Evolutionary conservation across 257 asterid genomes (phyloP), one percentile per base, ranked within the genome.

Genomic region (Eucommia ulmoides): DNA sequence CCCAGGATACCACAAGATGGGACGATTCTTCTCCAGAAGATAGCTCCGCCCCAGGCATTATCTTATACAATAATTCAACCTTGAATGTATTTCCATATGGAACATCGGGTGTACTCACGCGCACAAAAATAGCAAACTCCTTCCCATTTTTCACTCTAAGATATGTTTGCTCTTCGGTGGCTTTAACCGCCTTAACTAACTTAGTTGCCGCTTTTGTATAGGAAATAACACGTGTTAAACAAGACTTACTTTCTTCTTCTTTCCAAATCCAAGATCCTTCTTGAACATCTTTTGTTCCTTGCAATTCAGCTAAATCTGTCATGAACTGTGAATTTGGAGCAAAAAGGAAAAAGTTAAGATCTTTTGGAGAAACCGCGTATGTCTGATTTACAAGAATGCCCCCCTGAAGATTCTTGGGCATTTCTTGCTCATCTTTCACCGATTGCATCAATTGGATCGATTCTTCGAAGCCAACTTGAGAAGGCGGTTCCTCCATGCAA

Each of bases 61-160:
- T 72, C 69, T 74, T 82, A 65, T 84, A 88, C n/a, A 84, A 84
- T 47, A 88, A 51, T 35, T 82, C 73, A 41, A 84, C 68, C 62
- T 84, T 80, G 65, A 88, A 88, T 45, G 78, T 67, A 56, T 50
- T 75, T 44, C 96, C 97, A 55, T 84, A 88, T 2, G 94, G 97
- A 59, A 84, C 97, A 45, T 84, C 96, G 14, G 97, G 97, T 49
- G 93, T 88, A 68, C 59, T 70, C 54, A 82, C 94, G 15, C 38
- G 58, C 44, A 78, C 79, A 25, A 46, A 60, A 49, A 82, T 77
- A 25, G 66, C 75, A 64, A 77, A 88, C 66, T 76, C 93, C 33
- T 63, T 69, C 21, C 76, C 75, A 54, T 59, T 52, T n/a, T n/a
- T n/a, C 19, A 74, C 93, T 61, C 68, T 80, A 3, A 69, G 5